Percentiles rank a stretch among this genome's conserved stretches.
Evolutionary conservation across 2,329 filamentous ascomycete genomes (phyloP).

Genomic region (Pyrenophora graminea): DNA sequence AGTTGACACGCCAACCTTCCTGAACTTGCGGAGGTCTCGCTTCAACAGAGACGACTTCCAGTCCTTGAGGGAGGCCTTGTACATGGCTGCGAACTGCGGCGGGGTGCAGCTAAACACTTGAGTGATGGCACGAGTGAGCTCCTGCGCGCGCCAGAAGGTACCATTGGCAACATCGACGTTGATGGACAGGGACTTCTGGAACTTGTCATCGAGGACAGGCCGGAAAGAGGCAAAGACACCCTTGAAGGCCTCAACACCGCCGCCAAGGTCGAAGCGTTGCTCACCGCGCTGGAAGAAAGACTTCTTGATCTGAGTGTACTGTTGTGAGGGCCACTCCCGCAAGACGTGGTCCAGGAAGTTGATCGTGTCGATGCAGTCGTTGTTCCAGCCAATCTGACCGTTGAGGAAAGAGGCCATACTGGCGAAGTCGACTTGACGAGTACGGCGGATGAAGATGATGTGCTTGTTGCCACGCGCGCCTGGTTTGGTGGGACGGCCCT

Average conservation of each 20-base stretch:
- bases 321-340: constrained; percentile 73
- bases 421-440: constrained; percentile 70
- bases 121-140: constrained; percentile 42
- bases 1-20: constrained; percentile 48
- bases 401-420: constrained; percentile 68
- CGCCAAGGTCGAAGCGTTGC: constrained; percentile 59
- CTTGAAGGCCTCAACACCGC: constrained; percentile 77
- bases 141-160: constrained; percentile 72
- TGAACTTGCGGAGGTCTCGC: constrained; percentile 49
- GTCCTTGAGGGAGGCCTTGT: constrained; percentile 27
- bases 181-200: constrained; percentile 69
- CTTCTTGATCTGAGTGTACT: constrained; percentile 73
- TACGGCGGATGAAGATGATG: constrained; percentile 65
- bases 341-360: constrained; percentile 91
- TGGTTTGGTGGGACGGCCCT: constrained; percentile 37
- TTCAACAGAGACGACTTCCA: constrained; percentile 35
- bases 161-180: constrained; percentile 93
- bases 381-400: constrained; percentile 55
- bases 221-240: constrained; percentile 87
- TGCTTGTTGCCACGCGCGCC: constrained; percentile 54
- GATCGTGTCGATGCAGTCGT: constrained; percentile 74
- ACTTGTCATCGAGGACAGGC: constrained; percentile 61
- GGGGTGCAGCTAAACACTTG: constrained; percentile 35
- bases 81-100: constrained; percentile 20
- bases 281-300: constrained; percentile 73